Conservation (phyloP, 208 protist species). For the Entamoeba nuttalli region DNA sequence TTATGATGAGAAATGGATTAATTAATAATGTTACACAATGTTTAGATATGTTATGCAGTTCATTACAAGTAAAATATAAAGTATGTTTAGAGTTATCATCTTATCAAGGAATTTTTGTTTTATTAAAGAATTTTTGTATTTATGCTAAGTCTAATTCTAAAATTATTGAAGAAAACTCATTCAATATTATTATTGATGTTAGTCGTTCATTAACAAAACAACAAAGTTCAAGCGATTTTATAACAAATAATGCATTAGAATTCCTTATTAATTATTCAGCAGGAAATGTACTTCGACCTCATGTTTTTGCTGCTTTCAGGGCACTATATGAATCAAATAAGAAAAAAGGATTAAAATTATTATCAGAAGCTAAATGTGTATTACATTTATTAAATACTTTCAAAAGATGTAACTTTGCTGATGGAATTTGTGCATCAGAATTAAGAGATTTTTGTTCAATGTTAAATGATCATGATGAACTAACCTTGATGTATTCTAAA, state of each 20-base stretch:
- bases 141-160: neutral
- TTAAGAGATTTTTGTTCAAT: neutral
- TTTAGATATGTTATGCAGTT: neutral
- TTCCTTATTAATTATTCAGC: neutral
- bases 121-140: neutral
- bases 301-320: neutral
- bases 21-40: neutral
- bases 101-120: neutral
- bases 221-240: neutral
- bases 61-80: neutral
- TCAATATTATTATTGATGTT: neutral
- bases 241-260: neutral
- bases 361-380: neutral
- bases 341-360: neutral
- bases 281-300: neutral
- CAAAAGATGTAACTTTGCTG: neutral
- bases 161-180: neutral
- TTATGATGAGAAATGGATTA: neutral
- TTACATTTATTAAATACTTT: neutral
- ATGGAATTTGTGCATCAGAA: neutral
- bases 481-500: neutral
- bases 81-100: neutral
- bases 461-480: neutral
- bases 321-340: neutral
- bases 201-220: neutral